These are phyloP conservation scores for Lactarius deliciosus DNA, from an alignment of 768 basidiomycete species.

Conservation along the genomic window DNA sequence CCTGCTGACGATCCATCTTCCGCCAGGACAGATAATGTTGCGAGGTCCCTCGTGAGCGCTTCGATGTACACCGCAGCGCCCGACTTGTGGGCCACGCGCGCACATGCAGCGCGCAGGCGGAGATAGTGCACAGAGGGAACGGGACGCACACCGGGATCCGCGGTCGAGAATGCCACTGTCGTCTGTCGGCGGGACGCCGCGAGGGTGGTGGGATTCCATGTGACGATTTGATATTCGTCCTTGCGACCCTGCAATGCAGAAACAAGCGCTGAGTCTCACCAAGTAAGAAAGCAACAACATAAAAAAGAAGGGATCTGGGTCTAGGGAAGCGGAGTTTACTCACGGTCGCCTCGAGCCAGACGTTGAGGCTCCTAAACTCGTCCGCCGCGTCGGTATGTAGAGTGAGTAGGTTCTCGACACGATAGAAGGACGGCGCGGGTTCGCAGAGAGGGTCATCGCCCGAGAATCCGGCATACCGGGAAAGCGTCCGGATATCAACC, in stretches of 20 bases:
- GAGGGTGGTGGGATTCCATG: conserved; percentile 17
- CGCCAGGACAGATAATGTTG: conserved; percentile 19
- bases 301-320: background rate
- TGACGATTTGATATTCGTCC: conserved; percentile 17
- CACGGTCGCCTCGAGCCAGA: conserved; percentile 40
- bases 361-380: conserved; percentile 35
- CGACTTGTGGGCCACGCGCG: conserved; percentile 42
- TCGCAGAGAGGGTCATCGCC: conserved; percentile 20
- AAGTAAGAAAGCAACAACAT: background rate
- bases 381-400: conserved; percentile 10
- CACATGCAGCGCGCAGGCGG: conserved; percentile 43
- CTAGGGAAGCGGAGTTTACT: conserved; percentile 4
- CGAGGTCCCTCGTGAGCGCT: conserved; percentile 32
- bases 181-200: conserved; percentile 2
- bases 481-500: conserved; percentile 17
- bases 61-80: conserved; percentile 41
- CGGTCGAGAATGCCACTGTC: conserved; percentile 35
- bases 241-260: background rate
- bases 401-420: conserved; percentile 23
- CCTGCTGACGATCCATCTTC: conserved; percentile 25
- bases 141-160: conserved; percentile 32
- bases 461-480: conserved; percentile 21
- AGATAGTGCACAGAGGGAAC: conserved; percentile 39
- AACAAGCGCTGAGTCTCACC: background rate
- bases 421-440: conserved; percentile 5